These are phyloP conservation scores for Lasiodiplodia theobromae DNA, from an alignment of 2,329 filamentous ascomycete genomes.

Conservation along the genomic window DNA sequence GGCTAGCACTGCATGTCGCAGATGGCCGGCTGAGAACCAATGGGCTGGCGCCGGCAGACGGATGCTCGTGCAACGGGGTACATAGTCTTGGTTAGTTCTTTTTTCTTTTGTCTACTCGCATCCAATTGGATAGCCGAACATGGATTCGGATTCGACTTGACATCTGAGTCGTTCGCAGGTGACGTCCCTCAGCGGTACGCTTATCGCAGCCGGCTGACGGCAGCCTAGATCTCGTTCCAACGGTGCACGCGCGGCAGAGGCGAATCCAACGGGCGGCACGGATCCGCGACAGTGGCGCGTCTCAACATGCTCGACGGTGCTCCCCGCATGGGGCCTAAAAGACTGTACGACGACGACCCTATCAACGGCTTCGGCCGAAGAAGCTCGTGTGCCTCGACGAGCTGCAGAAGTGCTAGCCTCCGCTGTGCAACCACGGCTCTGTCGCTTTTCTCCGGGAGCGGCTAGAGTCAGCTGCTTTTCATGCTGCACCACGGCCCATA, in stretches of 20 bases:
- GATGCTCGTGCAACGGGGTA: neutral
- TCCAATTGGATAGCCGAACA: slow-evolving; percentile 15
- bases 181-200: neutral
- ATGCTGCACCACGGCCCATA: slow-evolving; percentile 14
- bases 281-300: too few relatives aligned
- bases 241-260: neutral
- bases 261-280: neutral
- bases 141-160: neutral
- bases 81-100: slow-evolving; percentile 7
- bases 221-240: neutral
- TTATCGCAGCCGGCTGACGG: neutral
- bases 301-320: neutral
- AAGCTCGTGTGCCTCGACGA: neutral
- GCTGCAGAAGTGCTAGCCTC: neutral
- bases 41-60: neutral
- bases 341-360: too few relatives aligned
- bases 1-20: neutral
- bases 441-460: neutral
- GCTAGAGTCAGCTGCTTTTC: slow-evolving; percentile 10
- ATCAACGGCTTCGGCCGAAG: slow-evolving; percentile 16
- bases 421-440: neutral
- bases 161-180: neutral
- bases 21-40: neutral
- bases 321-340: neutral
- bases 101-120: neutral